Evolutionary conservation across 495 filamentous ascomycete species (phyloP).

Genomic region (Penicillium lagena): DNA sequence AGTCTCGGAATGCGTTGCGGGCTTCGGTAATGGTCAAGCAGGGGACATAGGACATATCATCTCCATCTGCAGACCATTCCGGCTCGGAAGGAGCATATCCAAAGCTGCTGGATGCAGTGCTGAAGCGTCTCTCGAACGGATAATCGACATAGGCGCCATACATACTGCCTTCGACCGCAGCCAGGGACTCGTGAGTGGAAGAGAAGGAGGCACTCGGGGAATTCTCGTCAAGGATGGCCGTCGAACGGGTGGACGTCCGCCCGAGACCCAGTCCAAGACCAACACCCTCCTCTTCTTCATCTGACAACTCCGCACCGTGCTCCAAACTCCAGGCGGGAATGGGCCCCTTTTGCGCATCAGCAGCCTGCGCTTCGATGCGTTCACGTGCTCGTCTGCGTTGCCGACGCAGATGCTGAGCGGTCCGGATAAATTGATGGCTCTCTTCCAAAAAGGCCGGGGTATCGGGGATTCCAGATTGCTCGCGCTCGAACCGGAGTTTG

Average conservation of each 20-base stretch:
- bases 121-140: slow-evolving; percentile 40
- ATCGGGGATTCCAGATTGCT: slow-evolving; percentile 52
- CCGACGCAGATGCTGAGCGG: slow-evolving; percentile 49
- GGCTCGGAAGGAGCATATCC: slow-evolving; percentile 52
- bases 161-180: slow-evolving; percentile 67
- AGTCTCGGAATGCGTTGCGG: slow-evolving; percentile 86
- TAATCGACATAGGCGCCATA: slow-evolving; percentile 63
- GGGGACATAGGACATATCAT: slow-evolving; percentile 85
- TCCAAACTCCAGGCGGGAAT: slow-evolving; percentile 72
- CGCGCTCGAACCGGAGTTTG: slow-evolving; percentile 67
- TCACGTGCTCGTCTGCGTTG: slow-evolving; percentile 52
- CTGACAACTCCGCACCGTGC: slow-evolving; percentile 62
- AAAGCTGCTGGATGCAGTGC: slow-evolving; percentile 41
- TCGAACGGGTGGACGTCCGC: slow-evolving; percentile 30
- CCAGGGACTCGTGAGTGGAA: slow-evolving; percentile 38
- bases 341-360: slow-evolving; percentile 32
- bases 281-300: slow-evolving; percentile 41
- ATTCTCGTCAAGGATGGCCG: slow-evolving; percentile 15
- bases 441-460: slow-evolving; percentile 49
- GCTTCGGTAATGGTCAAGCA: slow-evolving; percentile 81
- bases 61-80: slow-evolving; percentile 48
- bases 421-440: slow-evolving; percentile 53
- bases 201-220: slow-evolving; percentile 40
- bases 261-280: slow-evolving; percentile 28
- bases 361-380: slow-evolving; percentile 45